Evolutionary conservation across 2,329 filamentous ascomycete species (phyloP).

Genomic region (Ceratocystis albifundus): DNA sequence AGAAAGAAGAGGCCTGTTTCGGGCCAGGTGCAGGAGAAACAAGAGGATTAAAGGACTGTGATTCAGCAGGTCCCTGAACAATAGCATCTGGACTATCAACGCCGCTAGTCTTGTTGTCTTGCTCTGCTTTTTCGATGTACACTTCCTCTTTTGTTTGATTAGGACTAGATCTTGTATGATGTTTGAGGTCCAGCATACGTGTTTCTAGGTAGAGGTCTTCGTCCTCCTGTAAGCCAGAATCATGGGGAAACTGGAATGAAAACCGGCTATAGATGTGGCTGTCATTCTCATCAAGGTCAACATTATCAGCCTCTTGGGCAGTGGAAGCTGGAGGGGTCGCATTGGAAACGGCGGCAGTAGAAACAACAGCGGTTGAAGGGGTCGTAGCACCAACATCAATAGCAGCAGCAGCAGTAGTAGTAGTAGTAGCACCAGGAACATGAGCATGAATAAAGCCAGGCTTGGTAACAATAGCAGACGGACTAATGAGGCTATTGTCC

Average conservation of each 20-base stretch:
- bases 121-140: neutral
- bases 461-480: neutral
- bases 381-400: neutral
- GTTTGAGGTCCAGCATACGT: constrained; percentile 2
- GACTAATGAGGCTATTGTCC: neutral
- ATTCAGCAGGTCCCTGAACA: neutral
- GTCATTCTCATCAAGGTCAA: neutral
- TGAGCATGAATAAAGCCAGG: neutral
- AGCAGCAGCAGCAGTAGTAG: neutral
- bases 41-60: neutral
- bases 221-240: neutral
- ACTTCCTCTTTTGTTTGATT: neutral
- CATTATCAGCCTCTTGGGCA: neutral
- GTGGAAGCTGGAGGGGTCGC: neutral
- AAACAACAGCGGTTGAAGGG: neutral
- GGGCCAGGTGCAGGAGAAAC: neutral
- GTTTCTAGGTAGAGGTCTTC: neutral
- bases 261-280: neutral
- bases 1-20: neutral
- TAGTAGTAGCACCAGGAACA: neutral
- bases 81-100: neutral
- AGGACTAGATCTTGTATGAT: neutral
- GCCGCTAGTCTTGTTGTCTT: neutral
- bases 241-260: neutral
- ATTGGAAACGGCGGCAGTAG: neutral